Evolutionary conservation across 495 filamentous ascomycete species (phyloP).

Genomic region (Niebla homalea): DNA sequence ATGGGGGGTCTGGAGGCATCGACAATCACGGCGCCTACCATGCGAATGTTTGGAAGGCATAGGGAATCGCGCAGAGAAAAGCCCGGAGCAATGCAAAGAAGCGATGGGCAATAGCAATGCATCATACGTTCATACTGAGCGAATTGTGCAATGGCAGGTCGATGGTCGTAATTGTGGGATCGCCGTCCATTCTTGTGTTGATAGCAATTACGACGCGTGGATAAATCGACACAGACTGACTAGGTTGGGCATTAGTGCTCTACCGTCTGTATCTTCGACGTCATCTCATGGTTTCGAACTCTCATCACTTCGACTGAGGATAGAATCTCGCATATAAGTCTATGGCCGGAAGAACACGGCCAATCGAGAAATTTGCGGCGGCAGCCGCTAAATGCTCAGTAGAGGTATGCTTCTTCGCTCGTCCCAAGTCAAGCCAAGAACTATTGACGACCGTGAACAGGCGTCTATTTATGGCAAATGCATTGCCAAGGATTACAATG

Average conservation of each 20-base stretch:
- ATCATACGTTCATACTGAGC: neutral
- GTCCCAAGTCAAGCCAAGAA: neutral
- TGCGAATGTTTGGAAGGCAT: slow-evolving; percentile 39
- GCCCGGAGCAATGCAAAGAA: neutral
- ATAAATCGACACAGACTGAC: slow-evolving; percentile 1
- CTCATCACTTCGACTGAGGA: too few species aligned
- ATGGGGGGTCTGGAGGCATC: slow-evolving; percentile 44
- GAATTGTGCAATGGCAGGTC: neutral
- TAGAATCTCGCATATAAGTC: neutral
- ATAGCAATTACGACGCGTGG: neutral
- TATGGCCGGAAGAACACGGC: slow-evolving; percentile 38
- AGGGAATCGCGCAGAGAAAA: slow-evolving; percentile 22
- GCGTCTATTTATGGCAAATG: slow-evolving; percentile 83
- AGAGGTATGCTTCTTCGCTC: slow-evolving; percentile 43
- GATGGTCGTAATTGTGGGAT: too few species aligned
- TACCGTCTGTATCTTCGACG: neutral
- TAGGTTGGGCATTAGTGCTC: neutral
- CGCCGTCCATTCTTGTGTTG: neutral
- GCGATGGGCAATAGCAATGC: neutral
- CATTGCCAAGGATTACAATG: slow-evolving; percentile 79
- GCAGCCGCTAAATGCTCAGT: slow-evolving; percentile 70
- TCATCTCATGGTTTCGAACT: neutral
- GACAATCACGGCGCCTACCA: slow-evolving; percentile 40
- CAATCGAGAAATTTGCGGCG: slow-evolving; percentile 79
- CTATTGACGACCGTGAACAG: slow-evolving; percentile 30